A percentile compares a stretch with the other conserved stretches of the same genome.
Evolutionary conservation across 148 eudicot species (phyloP).

Genomic region (Hydrangea macrophylla): DNA sequence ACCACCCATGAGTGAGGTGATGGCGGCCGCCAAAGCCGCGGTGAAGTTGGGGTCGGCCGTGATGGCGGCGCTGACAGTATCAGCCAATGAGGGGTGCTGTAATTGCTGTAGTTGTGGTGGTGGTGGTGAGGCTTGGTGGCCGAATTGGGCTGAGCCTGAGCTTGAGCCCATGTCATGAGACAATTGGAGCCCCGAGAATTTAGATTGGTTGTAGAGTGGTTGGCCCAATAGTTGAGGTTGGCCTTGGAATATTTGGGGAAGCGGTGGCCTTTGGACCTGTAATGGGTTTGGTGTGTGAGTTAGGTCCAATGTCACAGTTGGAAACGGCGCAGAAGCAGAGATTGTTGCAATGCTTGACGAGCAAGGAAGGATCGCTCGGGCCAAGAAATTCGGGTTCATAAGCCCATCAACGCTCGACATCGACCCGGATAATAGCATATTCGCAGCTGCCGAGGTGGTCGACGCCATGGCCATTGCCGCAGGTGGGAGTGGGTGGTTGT

Average conservation of each 20-base stretch:
- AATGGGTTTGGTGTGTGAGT: conserved; percentile 62
- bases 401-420: conserved; percentile 74
- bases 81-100: conserved; percentile 39
- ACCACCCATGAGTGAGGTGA: conserved; percentile 65
- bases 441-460: conserved; percentile 88
- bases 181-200: conserved; percentile 74
- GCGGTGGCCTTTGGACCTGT: conserved; percentile 43
- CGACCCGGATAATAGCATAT: conserved; percentile 88
- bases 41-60: conserved; percentile 86
- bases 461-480: conserved; percentile 94
- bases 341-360: conserved; percentile 87
- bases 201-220: conserved; percentile 53
- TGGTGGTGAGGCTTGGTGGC: conserved; percentile 14
- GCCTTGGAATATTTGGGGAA: conserved; percentile 46
- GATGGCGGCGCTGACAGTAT: conserved; percentile 71
- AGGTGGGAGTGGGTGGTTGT: conserved; percentile 90
- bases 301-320: conserved; percentile 86
- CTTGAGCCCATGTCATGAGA: conserved; percentile 28
- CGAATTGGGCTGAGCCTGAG: conserved; percentile 8
- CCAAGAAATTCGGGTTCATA: conserved; percentile 75
- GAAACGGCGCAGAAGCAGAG: conserved; percentile 94
- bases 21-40: conserved; percentile 86
- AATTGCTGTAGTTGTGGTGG: conserved; percentile 12
- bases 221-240: conserved; percentile 46
- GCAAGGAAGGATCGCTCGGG: conserved; percentile 70